A percentile compares a stretch with the other conserved stretches of the same genome.
phyloP scores from a whole-genome alignment of 352 stramenopile species.

The Phytophthora macrochlamydospora region DNA sequence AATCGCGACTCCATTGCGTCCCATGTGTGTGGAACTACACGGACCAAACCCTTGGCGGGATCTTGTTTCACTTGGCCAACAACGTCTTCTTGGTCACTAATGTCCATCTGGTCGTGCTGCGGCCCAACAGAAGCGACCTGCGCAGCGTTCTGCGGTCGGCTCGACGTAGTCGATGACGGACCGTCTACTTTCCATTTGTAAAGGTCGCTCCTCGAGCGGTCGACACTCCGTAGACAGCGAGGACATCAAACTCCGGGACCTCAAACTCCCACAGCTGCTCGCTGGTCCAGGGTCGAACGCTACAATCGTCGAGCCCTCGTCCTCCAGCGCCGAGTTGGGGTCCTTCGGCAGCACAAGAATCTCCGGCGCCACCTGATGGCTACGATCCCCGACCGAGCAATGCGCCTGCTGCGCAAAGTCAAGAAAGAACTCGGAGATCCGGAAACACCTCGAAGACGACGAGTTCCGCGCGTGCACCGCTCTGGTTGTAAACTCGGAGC shows the following conservation, averaged over 20 bases:
- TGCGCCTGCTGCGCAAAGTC: constrained; percentile 65
- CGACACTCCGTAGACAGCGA: constrained; percentile 73
- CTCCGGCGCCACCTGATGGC: constrained; percentile 40
- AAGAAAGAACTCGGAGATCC: constrained; percentile 85
- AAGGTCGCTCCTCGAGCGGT: constrained; percentile 57
- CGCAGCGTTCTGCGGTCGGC: neutral
- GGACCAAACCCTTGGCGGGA: constrained; percentile 30
- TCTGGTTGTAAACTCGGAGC: constrained; percentile 74
- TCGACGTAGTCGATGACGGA: constrained; percentile 53
- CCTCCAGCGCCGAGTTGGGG: constrained; percentile 43
- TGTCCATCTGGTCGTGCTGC: constrained; percentile 14
- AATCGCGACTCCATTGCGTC: constrained; percentile 52
- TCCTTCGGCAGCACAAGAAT: constrained; percentile 72
- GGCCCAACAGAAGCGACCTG: constrained; percentile 6
- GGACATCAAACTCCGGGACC: constrained; percentile 69
- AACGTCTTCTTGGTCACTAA: constrained; percentile 2
- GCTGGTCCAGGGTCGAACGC: constrained; percentile 72
- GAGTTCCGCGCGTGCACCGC: constrained; percentile 67
- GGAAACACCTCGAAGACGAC: constrained; percentile 71
- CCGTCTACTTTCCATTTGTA: constrained; percentile 78
- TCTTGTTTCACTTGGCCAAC: neutral
- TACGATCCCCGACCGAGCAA: constrained; percentile 42
- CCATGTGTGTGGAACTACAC: constrained; percentile 34
- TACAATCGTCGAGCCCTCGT: constrained; percentile 73
- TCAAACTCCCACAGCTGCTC: constrained; percentile 80